Evolutionary conservation across 257 asterid species (phyloP).

Genomic region (Salvia rosmarinus): DNA sequence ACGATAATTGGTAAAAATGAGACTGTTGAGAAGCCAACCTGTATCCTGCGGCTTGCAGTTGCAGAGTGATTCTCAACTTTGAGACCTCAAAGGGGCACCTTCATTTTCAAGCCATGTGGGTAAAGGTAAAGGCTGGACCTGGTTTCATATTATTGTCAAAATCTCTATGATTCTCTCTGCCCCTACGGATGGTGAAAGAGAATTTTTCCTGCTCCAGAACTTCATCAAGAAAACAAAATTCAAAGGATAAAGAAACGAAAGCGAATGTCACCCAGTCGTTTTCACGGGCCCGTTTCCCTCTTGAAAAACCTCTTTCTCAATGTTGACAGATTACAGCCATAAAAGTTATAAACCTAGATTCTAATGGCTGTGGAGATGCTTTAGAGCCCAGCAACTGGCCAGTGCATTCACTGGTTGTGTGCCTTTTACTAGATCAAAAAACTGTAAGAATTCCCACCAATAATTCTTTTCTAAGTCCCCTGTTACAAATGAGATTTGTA

Average conservation of each 20-base stretch:
- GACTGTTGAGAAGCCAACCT: constrained; percentile 13
- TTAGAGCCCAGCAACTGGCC: constrained; percentile 9
- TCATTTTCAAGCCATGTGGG: constrained; percentile 56
- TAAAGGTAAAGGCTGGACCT: constrained; percentile 41
- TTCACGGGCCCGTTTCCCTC: constrained; percentile 34
- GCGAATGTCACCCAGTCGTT: constrained; percentile 13
- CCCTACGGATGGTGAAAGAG: constrained; percentile 39
- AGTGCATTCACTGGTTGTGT: constrained; percentile 18
- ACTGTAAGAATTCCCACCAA: constrained; percentile 12
- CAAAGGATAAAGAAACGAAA: constrained; percentile 15
- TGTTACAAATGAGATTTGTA: background rate
- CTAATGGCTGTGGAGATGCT: constrained; percentile 29
- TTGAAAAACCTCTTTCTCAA: constrained; percentile 17
- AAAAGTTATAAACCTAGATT: constrained; percentile 21
- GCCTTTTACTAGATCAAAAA: constrained; percentile 8
- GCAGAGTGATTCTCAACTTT: constrained; percentile 1
- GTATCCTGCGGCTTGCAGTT: constrained; percentile 16
- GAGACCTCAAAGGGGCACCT: constrained; percentile 40
- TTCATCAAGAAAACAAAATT: constrained; percentile 17
- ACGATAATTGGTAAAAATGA: background rate
- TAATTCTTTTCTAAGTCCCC: background rate
- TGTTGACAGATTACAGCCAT: constrained; percentile 30
- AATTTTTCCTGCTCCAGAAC: constrained; percentile 28
- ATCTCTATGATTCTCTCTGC: constrained; percentile 45
- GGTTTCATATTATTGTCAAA: constrained; percentile 32